Percentiles rank a stretch among this genome's conserved stretches.
phyloP scores from a whole-genome alignment of 169 alveolate species.

The Plasmodium cynomolgi region DNA sequence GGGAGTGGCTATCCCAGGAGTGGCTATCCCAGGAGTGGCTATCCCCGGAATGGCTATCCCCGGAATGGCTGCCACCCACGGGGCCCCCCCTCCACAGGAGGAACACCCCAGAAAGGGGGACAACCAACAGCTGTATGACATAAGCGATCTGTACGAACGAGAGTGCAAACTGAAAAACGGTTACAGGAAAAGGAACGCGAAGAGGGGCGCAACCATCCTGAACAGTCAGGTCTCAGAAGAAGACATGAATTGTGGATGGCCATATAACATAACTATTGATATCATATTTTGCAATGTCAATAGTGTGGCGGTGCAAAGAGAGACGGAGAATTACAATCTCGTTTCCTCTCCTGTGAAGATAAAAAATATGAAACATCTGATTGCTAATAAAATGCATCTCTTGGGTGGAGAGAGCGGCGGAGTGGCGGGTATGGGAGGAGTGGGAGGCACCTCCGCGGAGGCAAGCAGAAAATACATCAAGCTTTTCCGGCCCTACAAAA shows the following conservation, averaged over 20 bases:
- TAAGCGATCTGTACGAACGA: neutral
- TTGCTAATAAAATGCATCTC: conserved; percentile 53
- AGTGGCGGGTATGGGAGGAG: neutral
- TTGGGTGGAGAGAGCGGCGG: neutral
- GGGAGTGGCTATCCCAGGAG: too few species aligned
- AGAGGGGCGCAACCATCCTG: neutral
- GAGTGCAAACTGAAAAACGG: neutral
- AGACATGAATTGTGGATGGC: conserved; percentile 48
- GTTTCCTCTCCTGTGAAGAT: conserved; percentile 24
- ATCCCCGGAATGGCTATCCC: neutral
- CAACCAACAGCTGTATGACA: neutral
- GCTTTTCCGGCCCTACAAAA: conserved; percentile 36
- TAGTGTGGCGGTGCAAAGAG: neutral
- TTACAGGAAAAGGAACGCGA: neutral
- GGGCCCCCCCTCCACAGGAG: neutral
- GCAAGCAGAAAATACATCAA: neutral
- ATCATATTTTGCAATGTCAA: conserved; percentile 36
- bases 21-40: too few species aligned
- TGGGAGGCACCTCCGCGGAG: neutral
- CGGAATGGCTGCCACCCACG: neutral
- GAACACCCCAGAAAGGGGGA: neutral
- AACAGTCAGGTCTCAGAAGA: conserved; percentile 16
- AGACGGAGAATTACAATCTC: conserved; percentile 17
- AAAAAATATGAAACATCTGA: conserved; percentile 41
- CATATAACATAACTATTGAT: conserved; percentile 36